phyloP scores from a whole-genome alignment of 108 stramenopile species.

The Nitzschia palea region DNA sequence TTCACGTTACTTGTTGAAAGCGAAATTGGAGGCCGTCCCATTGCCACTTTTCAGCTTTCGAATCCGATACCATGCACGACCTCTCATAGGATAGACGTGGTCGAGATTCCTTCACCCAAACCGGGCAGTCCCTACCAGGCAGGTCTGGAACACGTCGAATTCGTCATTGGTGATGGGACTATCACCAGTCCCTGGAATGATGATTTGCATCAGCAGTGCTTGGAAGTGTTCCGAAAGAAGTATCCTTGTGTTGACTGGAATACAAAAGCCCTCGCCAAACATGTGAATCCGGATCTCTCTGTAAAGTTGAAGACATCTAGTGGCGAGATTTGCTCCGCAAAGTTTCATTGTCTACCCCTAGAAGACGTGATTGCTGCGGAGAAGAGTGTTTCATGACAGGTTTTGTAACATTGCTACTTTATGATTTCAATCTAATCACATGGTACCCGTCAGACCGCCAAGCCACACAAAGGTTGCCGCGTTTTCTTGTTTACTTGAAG shows the following conservation, averaged over 20 bases:
- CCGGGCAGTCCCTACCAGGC: slow-evolving; percentile 39
- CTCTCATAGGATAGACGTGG: slow-evolving; percentile 14
- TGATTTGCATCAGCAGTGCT: slow-evolving; percentile 22
- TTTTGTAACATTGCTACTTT: too few species aligned
- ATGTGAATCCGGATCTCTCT: slow-evolving; percentile 53
- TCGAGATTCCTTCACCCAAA: slow-evolving; percentile 62
- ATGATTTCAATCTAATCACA: too few species aligned
- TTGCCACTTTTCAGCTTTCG: slow-evolving; percentile 43
- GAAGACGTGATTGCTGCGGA: slow-evolving; percentile 42
- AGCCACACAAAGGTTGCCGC: too few species aligned
- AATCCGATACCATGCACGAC: slow-evolving; percentile 14
- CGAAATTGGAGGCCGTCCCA: slow-evolving; percentile 50
- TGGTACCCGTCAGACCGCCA: too few species aligned
- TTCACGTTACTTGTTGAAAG: slow-evolving; percentile 43
- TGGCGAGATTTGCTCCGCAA: slow-evolving; percentile 36
- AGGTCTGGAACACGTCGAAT: slow-evolving; percentile 61
- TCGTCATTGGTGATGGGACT: slow-evolving; percentile 39
- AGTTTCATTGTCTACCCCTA: slow-evolving; percentile 50
- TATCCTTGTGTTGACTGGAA: slow-evolving; percentile 41
- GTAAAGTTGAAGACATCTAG: slow-evolving; percentile 34
- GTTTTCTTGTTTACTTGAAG: too few species aligned
- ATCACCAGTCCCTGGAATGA: slow-evolving; percentile 22
- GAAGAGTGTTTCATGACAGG: too few species aligned
- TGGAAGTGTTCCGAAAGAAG: slow-evolving; percentile 20
- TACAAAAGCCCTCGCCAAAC: slow-evolving; percentile 38